Percentiles rank a stretch among this genome's conserved stretches.
Evolutionary conservation across 805 yeast species (phyloP).

Genomic region (Saturnispora ahearnii): DNA sequence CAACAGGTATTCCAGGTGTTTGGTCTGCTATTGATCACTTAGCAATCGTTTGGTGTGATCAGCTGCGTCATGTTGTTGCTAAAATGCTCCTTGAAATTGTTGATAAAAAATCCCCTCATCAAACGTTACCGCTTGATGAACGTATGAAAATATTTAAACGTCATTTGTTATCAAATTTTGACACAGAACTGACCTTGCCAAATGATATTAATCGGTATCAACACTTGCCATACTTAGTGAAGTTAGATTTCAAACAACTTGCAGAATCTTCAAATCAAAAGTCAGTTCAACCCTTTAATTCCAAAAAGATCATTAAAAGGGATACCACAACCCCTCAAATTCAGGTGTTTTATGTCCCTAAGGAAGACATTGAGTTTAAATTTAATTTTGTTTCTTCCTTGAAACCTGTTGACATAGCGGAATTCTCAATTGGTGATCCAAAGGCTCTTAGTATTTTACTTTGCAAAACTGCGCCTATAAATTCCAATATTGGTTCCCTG

Average conservation of each 20-base stretch:
- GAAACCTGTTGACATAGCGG: slow-evolving; percentile 15
- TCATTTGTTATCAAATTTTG: slow-evolving; percentile 47
- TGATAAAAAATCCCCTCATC: slow-evolving; percentile 36
- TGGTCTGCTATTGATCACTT: slow-evolving; percentile 94
- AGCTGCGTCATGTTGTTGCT: slow-evolving; percentile 59
- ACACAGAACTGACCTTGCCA: slow-evolving; percentile 16
- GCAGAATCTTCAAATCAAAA: slow-evolving; percentile 25
- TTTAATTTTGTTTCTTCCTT: slow-evolving; percentile 27
- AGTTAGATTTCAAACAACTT: slow-evolving; percentile 27
- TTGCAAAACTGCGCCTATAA: slow-evolving; percentile 22
- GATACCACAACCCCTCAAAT: slow-evolving; percentile 22
- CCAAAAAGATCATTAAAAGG: slow-evolving; percentile 16
- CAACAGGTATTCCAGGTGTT: slow-evolving; percentile 81
- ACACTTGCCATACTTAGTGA: slow-evolving; percentile 20
- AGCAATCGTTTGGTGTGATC: slow-evolving; percentile 96
- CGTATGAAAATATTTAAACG: slow-evolving; percentile 53
- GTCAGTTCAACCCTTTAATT: slow-evolving; percentile 19
- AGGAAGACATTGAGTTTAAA: slow-evolving; percentile 21
- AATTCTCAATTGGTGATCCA: slow-evolving; percentile 16
- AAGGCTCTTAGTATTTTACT: slow-evolving; percentile 24
- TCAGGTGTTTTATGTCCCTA: slow-evolving; percentile 28
- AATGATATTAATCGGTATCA: not conserved
- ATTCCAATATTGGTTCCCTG: slow-evolving; percentile 8
- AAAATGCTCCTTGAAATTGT: slow-evolving; percentile 49
- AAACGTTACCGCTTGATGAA: slow-evolving; percentile 42